A percentile compares a stretch with the other conserved stretches of the same genome.
phyloP scores from a whole-genome alignment of 148 eudicot genomes.

The Dianthus caryophyllus region DNA sequence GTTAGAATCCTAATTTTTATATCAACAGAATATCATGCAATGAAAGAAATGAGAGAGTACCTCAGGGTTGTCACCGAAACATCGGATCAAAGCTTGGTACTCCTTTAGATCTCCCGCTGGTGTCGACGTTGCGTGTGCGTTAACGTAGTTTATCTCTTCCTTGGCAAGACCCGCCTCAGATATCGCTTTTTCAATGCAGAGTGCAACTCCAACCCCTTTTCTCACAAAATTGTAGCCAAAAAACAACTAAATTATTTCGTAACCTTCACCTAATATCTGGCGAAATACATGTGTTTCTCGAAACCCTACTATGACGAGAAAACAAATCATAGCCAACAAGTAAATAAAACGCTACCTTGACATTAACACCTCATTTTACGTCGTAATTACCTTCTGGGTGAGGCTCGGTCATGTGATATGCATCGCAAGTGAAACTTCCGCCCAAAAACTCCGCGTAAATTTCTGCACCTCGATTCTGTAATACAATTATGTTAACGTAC shows the following conservation, averaged over 20 bases:
- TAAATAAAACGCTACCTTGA: background rate
- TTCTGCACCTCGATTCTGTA: constrained; percentile 82
- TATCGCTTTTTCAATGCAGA: constrained; percentile 90
- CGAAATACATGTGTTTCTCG: background rate
- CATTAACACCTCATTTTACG: background rate
- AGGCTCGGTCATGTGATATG: constrained; percentile 98
- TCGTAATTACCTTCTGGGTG: constrained; percentile 91
- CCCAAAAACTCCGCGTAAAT: constrained; percentile 96
- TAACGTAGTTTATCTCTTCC: constrained; percentile 92
- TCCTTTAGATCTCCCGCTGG: constrained; percentile 89
- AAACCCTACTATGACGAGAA: too few relatives aligned
- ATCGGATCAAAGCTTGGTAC: constrained; percentile 73
- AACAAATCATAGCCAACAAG: background rate
- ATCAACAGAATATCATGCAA: constrained; percentile 1
- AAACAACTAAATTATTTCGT: too few relatives aligned
- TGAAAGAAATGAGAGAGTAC: constrained; percentile 26
- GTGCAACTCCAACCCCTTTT: constrained; percentile 64
- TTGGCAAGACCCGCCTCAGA: constrained; percentile 68
- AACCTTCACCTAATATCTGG: background rate
- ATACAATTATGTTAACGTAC: constrained; percentile 1
- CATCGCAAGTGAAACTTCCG: constrained; percentile 96
- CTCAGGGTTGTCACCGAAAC: constrained; percentile 87
- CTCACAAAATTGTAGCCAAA: background rate
- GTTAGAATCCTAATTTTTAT: background rate
- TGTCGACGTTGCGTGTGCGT: constrained; percentile 97